Evolutionary conservation across 169 alveolate genomes (phyloP).

Genomic region (Pseudocohnilembus persalinus): DNA sequence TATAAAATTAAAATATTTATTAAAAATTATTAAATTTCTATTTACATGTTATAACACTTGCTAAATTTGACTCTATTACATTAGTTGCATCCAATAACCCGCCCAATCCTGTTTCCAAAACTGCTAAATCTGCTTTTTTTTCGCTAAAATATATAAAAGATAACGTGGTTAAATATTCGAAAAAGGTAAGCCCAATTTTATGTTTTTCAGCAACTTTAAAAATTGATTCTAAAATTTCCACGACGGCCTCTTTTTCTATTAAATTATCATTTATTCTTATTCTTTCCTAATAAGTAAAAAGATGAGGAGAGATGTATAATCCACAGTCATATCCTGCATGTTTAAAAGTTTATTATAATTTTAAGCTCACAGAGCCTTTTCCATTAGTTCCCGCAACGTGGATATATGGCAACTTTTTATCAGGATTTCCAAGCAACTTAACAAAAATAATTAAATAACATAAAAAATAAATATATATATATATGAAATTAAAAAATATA

Average conservation of each 20-base stretch:
- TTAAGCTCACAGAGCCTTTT: conserved; percentile 86
- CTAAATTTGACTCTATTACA: conserved; percentile 73
- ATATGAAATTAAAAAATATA: too few species aligned
- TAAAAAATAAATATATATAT: too few species aligned
- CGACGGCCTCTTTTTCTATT: conserved; percentile 44
- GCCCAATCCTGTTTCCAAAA: conserved; percentile 92
- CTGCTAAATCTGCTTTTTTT: conserved; percentile 84
- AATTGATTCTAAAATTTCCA: conserved; percentile 39
- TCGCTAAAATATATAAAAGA: conserved; percentile 70
- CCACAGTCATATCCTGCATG: conserved; percentile 82
- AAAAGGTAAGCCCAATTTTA: conserved; percentile 69
- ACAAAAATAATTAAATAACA: too few species aligned
- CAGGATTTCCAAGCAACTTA: conserved; percentile 69
- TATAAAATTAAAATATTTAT: too few species aligned
- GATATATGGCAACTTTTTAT: conserved; percentile 60
- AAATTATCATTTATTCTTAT: conserved; percentile 63
- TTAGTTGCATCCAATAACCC: conserved; percentile 92
- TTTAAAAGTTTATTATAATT: conserved; percentile 65
- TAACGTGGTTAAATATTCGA: conserved; percentile 56
- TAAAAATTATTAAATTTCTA: too few species aligned
- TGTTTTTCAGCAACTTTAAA: conserved; percentile 32
- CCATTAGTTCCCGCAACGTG: conserved; percentile 94
- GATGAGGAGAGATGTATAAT: conserved; percentile 90
- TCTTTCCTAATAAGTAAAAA: conserved; percentile 85
- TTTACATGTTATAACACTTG: conserved; percentile 83